Conservation (phyloP, 176 grass and related monocot species). For the Zea mays region Zm-B73-REFERENCE-NAM-5.0 NC_050096.1:194015501-194016000, state of each 20-base stretch:
- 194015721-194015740: constrained; percentile 19
- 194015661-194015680: neutral
- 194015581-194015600: neutral
- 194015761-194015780: constrained; percentile 36
- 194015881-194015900: neutral
- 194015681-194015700: constrained; percentile 30
- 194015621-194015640: constrained; percentile 38
- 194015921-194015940: neutral
- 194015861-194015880: constrained; percentile 14
- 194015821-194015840: constrained; percentile 40
- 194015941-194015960: no score
- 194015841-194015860: constrained; percentile 21
- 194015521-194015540: neutral
- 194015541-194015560: neutral
- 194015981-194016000: no score
- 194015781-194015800: constrained; percentile 31
- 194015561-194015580: neutral
- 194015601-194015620: constrained; percentile 6
- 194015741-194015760: constrained; percentile 42
- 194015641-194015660: neutral
- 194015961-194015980: no score
- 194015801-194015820: constrained; percentile 28
- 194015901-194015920: neutral
- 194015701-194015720: constrained; percentile 26
- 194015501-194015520: neutral